phyloP scores from a whole-genome alignment of 805 yeast genomes.

The Yamadazyma tumulicola region DNA sequence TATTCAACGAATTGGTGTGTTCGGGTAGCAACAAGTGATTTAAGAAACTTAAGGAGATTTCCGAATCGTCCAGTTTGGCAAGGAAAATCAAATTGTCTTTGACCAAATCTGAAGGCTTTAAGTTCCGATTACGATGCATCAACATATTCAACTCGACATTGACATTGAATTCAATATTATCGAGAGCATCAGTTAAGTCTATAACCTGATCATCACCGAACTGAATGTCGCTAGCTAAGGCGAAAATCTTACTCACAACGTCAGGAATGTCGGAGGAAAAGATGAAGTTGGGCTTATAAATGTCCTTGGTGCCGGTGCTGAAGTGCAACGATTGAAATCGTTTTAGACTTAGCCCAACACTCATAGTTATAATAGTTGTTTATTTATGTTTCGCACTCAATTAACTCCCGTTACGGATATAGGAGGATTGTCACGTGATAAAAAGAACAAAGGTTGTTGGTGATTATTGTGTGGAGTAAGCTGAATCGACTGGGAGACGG shows the following conservation, averaged over 20 bases:
- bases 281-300: constrained; percentile 34
- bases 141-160: constrained; percentile 35
- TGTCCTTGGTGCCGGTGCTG: constrained; percentile 19
- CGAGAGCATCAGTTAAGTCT: constrained; percentile 7
- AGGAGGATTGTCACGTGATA: too few relatives aligned
- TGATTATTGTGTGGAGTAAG: too few relatives aligned
- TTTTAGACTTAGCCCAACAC: constrained; percentile 12
- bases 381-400: constrained; percentile 6
- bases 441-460: too few relatives aligned
- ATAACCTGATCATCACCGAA: too few relatives aligned
- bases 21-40: constrained; percentile 6
- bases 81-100: constrained; percentile 31
- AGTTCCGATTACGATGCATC: constrained; percentile 23
- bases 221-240: too few relatives aligned
- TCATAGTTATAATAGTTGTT: constrained; percentile 7
- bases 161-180: constrained; percentile 19
- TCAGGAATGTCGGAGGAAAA: constrained; percentile 34
- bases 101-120: constrained; percentile 32
- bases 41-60: constrained; percentile 3
- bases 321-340: constrained; percentile 13
- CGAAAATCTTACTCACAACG: too few relatives aligned
- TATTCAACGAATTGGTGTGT: constrained; percentile 1
- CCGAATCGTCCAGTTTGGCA: constrained; percentile 19
- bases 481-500: too few relatives aligned
- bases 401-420: too few relatives aligned